Evolutionary conservation across 345 rosid genomes (phyloP), one percentile per base, ranked within the genome.

Genomic region (Salix caprea): DNA sequence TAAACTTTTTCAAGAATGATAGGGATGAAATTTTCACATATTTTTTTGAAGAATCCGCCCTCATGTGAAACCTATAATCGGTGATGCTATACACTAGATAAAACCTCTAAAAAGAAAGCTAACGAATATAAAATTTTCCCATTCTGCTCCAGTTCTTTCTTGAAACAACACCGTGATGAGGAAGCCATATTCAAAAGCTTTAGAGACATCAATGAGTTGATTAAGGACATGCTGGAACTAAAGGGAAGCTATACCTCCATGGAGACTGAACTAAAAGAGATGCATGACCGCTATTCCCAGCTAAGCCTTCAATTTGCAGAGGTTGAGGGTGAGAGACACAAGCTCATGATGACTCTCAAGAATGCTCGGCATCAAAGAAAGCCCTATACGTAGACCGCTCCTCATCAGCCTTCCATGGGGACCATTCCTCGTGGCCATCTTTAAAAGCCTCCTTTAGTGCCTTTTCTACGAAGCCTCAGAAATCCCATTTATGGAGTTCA

Each of bases 291-390:
- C 50, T 93, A 93, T 85, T 96, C 98, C 74, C 91, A 92, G 85
- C 83, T 96, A 71, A 96, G 99, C 84, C 98, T 96, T 76, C 93
- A 92, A 65, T 93, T 96, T 82, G 98, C 99, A 7, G 99, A 96
- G 89, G 94, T 93, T 69, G 98, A 96, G 85, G 99, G 99, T 13
- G 99, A 96, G 79, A 91, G 98, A 72, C 99, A 96, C 82, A 96
- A 96, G 84, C 98, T 96, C 64, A 85, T 85, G 94, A 96, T 91
- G 99, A 93, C 97, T 36, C 90, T 96, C 67, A 96, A 96, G 89
- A 93, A 87, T 76, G 88, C 90, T 30, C 88, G 98, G 83, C 96
- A 64, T 81, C 91, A 48, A 91, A 86, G 87, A 93, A 88, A 84
- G 72, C 86, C 6, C 75, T 42, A 76, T 79, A 69, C 67, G 71